Evolutionary conservation across 1,284 basidiomycete genomes (phyloP).

Genomic region (Tylopilus sp.): DNA sequence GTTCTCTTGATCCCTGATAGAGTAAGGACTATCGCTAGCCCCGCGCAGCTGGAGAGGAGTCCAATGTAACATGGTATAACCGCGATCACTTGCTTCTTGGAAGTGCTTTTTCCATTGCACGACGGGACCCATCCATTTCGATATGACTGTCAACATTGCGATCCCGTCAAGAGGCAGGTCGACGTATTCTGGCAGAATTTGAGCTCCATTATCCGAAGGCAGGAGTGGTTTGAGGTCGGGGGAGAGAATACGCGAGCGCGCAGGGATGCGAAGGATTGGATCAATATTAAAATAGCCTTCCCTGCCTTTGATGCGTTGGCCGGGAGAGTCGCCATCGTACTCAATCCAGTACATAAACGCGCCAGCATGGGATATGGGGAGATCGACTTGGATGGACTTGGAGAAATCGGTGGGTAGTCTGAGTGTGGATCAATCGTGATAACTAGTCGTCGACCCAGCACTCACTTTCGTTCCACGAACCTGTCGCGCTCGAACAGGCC

Average conservation of each 20-base stretch:
- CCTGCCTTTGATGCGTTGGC: constrained; percentile 68
- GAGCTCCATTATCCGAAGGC: constrained; percentile 45
- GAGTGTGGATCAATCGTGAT: constrained; percentile 12
- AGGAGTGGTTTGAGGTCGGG: constrained; percentile 50
- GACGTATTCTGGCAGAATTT: constrained; percentile 47
- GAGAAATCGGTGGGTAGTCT: constrained; percentile 80
- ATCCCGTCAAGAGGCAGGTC: constrained; percentile 82
- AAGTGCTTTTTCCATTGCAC: constrained; percentile 76
- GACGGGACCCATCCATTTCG: constrained; percentile 94
- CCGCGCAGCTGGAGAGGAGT: constrained; percentile 90
- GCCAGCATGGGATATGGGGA: constrained; percentile 92
- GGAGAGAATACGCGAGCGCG: constrained; percentile 70
- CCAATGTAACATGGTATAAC: constrained; percentile 96
- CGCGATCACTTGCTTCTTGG: constrained; percentile 76
- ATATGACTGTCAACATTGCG: constrained; percentile 82
- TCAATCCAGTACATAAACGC: constrained; percentile 94
- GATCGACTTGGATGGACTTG: constrained; percentile 87
- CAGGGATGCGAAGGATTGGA: constrained; percentile 74
- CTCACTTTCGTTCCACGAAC: constrained; percentile 74
- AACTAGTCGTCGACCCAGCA: neutral
- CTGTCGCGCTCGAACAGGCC: constrained; percentile 76
- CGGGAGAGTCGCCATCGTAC: constrained; percentile 64
- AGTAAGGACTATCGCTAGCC: constrained; percentile 86
- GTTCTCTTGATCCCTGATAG: constrained; percentile 78
- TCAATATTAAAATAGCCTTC: constrained; percentile 96